phyloP scores from a whole-genome alignment of 1,284 basidiomycete species.

The Boletellus deceptivus region DNA sequence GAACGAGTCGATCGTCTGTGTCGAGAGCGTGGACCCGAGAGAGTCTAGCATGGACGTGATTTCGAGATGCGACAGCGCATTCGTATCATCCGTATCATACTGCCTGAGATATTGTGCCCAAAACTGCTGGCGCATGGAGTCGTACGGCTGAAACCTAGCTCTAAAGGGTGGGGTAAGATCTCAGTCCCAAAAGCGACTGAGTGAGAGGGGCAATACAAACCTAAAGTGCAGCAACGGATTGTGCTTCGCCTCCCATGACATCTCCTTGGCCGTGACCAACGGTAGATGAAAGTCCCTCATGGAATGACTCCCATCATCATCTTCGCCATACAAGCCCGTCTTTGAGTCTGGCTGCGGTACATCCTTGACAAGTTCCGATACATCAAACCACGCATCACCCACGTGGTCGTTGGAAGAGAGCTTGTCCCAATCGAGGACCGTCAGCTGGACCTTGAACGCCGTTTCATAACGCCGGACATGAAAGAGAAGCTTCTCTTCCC shows the following conservation, averaged over 20 bases:
- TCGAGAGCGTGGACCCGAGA: constrained; percentile 88
- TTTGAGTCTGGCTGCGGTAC: constrained; percentile 71
- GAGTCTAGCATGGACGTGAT: constrained; percentile 97
- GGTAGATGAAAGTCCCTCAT: constrained; percentile 70
- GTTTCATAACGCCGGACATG: constrained; percentile 90
- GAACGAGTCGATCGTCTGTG: constrained; percentile 77
- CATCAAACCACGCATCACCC: constrained; percentile 70
- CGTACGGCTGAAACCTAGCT: constrained; percentile 95
- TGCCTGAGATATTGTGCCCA: constrained; percentile 90
- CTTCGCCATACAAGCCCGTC: constrained; percentile 67
- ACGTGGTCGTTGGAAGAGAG: constrained; percentile 86
- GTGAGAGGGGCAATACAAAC: constrained; percentile 35
- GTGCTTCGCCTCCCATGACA: constrained; percentile 63
- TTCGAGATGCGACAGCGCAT: constrained; percentile 80
- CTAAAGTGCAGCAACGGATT: constrained; percentile 59
- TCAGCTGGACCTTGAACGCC: constrained; percentile 73
- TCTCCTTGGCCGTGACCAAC: constrained; percentile 53
- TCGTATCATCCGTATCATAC: constrained; percentile 88
- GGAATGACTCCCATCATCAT: constrained; percentile 40
- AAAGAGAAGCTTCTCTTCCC: constrained; percentile 96
- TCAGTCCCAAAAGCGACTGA: constrained; percentile 5
- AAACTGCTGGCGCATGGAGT: constrained; percentile 85
- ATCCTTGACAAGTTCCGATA: constrained; percentile 68
- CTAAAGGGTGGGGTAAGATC: constrained; percentile 36
- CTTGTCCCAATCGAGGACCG: constrained; percentile 94